Evolutionary conservation across 2,329 filamentous ascomycete species (phyloP).

Genomic region (Nemania sp.): DNA sequence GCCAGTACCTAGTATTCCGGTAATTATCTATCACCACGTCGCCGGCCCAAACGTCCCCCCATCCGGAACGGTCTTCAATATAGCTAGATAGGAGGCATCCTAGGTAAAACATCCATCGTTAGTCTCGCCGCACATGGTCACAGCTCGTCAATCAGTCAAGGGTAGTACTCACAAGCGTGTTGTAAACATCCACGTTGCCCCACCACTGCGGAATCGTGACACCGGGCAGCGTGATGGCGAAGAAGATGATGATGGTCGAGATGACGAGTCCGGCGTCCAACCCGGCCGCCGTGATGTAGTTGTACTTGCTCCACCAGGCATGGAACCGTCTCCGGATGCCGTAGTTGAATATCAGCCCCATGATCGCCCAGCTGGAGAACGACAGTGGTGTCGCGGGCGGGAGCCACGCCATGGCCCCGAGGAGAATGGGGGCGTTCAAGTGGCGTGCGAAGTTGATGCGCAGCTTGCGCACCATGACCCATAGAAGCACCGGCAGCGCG

Average conservation of each 20-base stretch:
- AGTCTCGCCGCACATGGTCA: conserved; percentile 32
- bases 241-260: conserved; percentile 45
- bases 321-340: conserved; percentile 55
- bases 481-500: conserved; percentile 53
- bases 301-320: conserved; percentile 63
- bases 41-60: conserved; percentile 45
- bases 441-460: conserved; percentile 51
- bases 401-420: conserved; percentile 57
- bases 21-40: conserved; percentile 40
- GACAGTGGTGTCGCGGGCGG: conserved; percentile 65
- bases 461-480: conserved; percentile 48
- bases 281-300: conserved; percentile 47
- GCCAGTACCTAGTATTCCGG: not conserved
- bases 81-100: conserved; percentile 41
- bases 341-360: conserved; percentile 63
- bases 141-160: conserved; percentile 37
- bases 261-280: conserved; percentile 47
- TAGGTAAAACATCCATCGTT: conserved; percentile 26
- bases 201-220: conserved; percentile 49
- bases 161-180: conserved; percentile 42
- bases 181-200: conserved; percentile 56
- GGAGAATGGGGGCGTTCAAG: conserved; percentile 61
- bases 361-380: conserved; percentile 62
- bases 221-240: conserved; percentile 44
- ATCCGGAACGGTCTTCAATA: conserved; percentile 40